phyloP scores from a whole-genome alignment of 2,329 filamentous ascomycete genomes.

The Cladobotryum protrusum region DNA sequence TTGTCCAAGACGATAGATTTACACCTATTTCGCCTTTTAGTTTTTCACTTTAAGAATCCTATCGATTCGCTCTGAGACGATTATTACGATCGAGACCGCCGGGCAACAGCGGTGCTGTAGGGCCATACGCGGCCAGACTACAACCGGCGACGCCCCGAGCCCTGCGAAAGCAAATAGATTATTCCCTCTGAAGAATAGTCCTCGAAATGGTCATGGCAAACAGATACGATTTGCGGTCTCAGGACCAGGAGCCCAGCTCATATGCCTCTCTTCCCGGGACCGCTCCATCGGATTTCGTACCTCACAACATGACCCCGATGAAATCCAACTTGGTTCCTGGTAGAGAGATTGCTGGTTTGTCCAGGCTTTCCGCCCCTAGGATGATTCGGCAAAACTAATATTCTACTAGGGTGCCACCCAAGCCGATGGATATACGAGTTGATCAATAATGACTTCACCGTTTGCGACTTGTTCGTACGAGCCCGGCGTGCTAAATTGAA shows the following conservation, averaged over 20 bases:
- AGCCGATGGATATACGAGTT: conserved; percentile 38
- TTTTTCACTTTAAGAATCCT: too few species aligned
- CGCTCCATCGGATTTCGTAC: conserved; percentile 20
- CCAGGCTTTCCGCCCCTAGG: background rate
- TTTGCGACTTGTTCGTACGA: conserved; percentile 31
- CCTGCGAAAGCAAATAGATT: too few species aligned
- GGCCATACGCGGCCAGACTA: too few species aligned
- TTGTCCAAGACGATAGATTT: background rate
- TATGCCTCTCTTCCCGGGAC: conserved; percentile 31
- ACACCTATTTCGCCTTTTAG: too few species aligned
- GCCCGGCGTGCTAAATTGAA: conserved; percentile 25
- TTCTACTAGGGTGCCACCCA: conserved; percentile 29
- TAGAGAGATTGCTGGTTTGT: conserved; percentile 24
- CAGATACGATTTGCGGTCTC: conserved; percentile 23
- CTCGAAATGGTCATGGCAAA: conserved; percentile 19
- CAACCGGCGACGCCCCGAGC: too few species aligned
- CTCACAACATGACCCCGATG: conserved; percentile 26
- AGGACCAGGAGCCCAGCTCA: conserved; percentile 21
- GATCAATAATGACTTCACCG: conserved; percentile 30
- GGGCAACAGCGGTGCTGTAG: too few species aligned
- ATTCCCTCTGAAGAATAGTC: too few species aligned
- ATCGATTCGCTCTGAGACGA: too few species aligned
- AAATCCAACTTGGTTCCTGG: conserved; percentile 24
- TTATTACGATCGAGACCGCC: too few species aligned
- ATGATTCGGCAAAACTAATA: conserved; percentile 11